Percentiles rank a stretch among this genome's conserved stretches.
These are phyloP conservation scores for Leptodontidium sp. DNA, from an alignment of 2,329 filamentous ascomycete genomes.

Conservation along the genomic window DNA sequence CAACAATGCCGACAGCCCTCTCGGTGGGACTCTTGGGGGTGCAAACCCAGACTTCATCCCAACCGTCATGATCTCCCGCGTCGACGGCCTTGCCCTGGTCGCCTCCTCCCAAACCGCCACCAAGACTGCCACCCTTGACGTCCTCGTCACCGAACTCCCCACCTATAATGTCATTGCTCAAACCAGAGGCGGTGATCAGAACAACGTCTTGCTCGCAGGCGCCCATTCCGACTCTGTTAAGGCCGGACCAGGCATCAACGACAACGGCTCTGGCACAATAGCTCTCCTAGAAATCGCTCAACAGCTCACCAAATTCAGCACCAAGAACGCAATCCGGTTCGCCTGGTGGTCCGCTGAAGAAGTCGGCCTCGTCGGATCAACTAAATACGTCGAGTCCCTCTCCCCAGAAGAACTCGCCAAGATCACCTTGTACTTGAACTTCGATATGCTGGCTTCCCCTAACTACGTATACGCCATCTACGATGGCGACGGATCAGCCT, in stretches of 20 bases:
- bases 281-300: conserved; percentile 67
- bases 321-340: conserved; percentile 71
- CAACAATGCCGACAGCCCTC: conserved; percentile 66
- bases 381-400: conserved; percentile 64
- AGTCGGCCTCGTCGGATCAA: conserved; percentile 68
- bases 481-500: conserved; percentile 51
- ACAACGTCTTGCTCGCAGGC: conserved; percentile 71
- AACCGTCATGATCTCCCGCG: conserved; percentile 55
- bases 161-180: conserved; percentile 66
- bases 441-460: conserved; percentile 71
- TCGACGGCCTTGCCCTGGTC: conserved; percentile 42
- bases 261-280: conserved; percentile 47
- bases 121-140: neutral
- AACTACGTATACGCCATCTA: conserved; percentile 74
- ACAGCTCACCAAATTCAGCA: conserved; percentile 61
- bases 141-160: conserved; percentile 14
- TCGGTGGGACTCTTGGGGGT: conserved; percentile 72
- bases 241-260: conserved; percentile 59
- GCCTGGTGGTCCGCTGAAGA: conserved; percentile 73
- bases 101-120: neutral
- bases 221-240: conserved; percentile 69
- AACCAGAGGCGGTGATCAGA: conserved; percentile 63
- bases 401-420: conserved; percentile 62
- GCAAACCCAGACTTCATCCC: conserved; percentile 53
- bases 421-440: conserved; percentile 72